Evolutionary conservation across 1,284 basidiomycete species (phyloP), one percentile per base, ranked within the genome.

Genomic region (Dichomitus squalens): DNA sequence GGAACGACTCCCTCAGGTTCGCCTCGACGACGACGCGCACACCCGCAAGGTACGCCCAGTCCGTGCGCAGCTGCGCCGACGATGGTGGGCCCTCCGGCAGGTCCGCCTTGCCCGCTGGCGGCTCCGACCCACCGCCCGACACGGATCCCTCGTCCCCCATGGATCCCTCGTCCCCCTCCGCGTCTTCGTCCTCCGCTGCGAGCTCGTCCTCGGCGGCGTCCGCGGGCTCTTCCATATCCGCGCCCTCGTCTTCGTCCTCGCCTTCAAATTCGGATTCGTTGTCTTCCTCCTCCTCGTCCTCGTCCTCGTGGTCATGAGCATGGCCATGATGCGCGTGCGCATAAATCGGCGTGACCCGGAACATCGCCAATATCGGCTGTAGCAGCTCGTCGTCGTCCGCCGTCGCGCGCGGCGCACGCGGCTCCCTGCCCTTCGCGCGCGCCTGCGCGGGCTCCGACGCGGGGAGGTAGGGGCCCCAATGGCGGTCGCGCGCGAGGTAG

Each of bases 401-500:
- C 14, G 20, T 23, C 21, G 25, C 18, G 34, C 34, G 31, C 12
- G 34, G 4, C 1, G 18, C 14, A 4, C 31, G 40, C 5, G 20
- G 46, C 4, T 16, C 43, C 27, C 41, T 47, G n/a, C n/a, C n/a
- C n/a, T n/a, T 49, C 49, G 25, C 36, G 52, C 38, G 36, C 23
- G 72, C 67, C 3, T 31, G 29, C 29, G 11, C 29, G 29, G 29
- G 29, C 41, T 44, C 25, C 6, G 25, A 44, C 16, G 14, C 25
- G 1, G 68, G 68, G 1, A 76, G 69, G 63, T 72, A 82, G 0
- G 80, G 80, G 0, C 80, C 80, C 77, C 78, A 82, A 18, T 72
- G 66, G 18, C 80, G 72, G 44, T 76, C 69, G 3, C 68, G 68
- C 23, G 68, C 66, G n/a, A 80, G 72, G 50, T 79, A 82, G 33